Percentiles rank a stretch among this genome's conserved stretches.
These are phyloP conservation scores for Populus nigra DNA, from an alignment of 345 rosid species.

Conservation along the genomic window DNA sequence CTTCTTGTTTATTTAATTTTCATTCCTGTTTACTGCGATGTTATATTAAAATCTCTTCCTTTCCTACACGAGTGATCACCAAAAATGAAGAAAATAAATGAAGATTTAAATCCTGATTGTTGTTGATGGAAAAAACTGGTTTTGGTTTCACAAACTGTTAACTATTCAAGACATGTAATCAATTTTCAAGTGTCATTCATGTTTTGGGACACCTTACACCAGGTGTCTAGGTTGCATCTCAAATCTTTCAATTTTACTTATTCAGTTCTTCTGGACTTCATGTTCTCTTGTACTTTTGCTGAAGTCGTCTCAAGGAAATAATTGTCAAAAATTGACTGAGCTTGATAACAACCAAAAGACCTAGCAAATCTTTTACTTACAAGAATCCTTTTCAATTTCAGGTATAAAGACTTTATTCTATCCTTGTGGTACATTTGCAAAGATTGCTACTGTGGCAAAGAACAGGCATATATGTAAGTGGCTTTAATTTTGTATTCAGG, in stretches of 20 bases:
- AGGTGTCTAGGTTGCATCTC: no score
- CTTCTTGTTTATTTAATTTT: background rate
- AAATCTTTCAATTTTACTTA: no score
- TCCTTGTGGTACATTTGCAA: constrained; percentile 90
- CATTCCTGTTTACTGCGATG: background rate
- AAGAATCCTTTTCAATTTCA: constrained; percentile 31
- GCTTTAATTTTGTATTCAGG: background rate
- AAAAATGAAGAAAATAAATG: no score
- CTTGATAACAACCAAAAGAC: background rate
- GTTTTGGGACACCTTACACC: no score
- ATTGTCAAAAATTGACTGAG: background rate
- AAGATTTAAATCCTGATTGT: background rate
- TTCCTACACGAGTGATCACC: background rate
- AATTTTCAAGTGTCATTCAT: no score
- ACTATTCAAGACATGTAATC: no score
- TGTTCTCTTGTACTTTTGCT: no score
- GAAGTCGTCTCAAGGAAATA: no score
- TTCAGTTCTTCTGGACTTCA: no score
- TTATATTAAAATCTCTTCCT: background rate
- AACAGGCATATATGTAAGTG: constrained; percentile 83
- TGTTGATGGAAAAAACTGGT: background rate
- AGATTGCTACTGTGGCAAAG: constrained; percentile 78
- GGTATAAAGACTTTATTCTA: constrained; percentile 81
- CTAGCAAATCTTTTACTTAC: constrained; percentile 4
- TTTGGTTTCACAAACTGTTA: no score